Conservation (phyloP, 129 eudicot species). For the Logfia minima region DNA sequence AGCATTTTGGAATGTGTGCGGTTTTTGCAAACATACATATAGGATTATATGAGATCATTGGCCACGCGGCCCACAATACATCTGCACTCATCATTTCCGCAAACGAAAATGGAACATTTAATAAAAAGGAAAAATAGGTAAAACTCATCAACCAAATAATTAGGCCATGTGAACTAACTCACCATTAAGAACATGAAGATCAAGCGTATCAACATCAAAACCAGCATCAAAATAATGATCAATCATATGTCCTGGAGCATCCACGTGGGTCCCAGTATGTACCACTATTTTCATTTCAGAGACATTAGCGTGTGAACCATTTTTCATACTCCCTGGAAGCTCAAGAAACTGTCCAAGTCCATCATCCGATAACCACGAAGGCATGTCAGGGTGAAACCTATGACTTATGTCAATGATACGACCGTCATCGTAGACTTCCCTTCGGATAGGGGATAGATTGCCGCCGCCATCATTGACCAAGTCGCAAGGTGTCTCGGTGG, state of each 20-base stretch:
- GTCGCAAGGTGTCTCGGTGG: conserved; percentile 19
- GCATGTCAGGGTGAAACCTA: conserved; percentile 41
- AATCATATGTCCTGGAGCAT: conserved; percentile 52
- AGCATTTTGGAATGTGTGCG: no score
- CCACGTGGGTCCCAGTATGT: conserved; percentile 56
- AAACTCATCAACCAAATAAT: no score
- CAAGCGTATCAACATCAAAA: conserved; percentile 54
- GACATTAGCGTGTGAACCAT: conserved; percentile 40
- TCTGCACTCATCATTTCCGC: no score
- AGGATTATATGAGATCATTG: no score
- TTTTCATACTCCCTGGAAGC: conserved; percentile 43
- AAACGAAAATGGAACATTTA: no score
- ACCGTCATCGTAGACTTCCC: conserved; percentile 44
- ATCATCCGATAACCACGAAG: conserved; percentile 44
- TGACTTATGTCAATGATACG: conserved; percentile 50
- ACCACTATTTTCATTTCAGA: conserved; percentile 48
- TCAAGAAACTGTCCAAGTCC: conserved; percentile 49
- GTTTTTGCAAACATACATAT: no score
- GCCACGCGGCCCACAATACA: no score
- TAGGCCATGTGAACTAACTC: neutral
- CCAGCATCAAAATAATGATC: conserved; percentile 53
- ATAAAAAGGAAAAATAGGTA: no score
- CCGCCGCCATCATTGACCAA: conserved; percentile 14
- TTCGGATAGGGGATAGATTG: conserved; percentile 24
- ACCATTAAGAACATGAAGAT: conserved; percentile 55